These are phyloP conservation scores for Calycina marina DNA, from an alignment of 2,329 filamentous ascomycete genomes.

Conservation along the genomic window DNA sequence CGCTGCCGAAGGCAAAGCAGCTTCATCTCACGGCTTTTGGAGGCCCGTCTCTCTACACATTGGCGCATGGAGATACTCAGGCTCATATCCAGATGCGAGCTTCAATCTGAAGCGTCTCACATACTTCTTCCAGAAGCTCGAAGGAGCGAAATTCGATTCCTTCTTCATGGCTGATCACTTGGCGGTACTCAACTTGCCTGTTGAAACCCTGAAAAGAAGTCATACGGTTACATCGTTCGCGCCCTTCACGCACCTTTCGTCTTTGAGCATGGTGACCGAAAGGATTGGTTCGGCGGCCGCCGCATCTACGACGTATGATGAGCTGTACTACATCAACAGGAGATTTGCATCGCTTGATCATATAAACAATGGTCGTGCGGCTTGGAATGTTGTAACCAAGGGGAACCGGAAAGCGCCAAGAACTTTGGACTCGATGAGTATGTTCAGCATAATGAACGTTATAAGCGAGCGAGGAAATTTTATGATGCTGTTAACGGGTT, in stretches of 20 bases:
- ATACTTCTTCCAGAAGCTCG: conserved; percentile 40
- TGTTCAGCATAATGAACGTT: conserved; percentile 45
- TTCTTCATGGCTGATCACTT: conserved; percentile 54
- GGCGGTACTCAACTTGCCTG: conserved; percentile 39
- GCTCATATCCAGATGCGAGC: conserved; percentile 44
- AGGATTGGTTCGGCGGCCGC: conserved; percentile 53
- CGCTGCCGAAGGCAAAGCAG: conserved; percentile 12
- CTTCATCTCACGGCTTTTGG: conserved; percentile 43
- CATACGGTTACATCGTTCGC: conserved; percentile 53
- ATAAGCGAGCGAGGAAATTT: conserved; percentile 47
- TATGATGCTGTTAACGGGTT: conserved; percentile 50
- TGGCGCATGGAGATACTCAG: conserved; percentile 46
- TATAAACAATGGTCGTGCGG: conserved; percentile 47
- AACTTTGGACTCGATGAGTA: conserved; percentile 29
- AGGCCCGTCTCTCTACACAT: conserved; percentile 28
- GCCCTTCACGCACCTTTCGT: conserved; percentile 43
- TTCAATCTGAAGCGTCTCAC: conserved; percentile 47
- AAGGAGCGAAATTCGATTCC: conserved; percentile 45
- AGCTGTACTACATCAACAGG: conserved; percentile 51
- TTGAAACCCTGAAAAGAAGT: conserved; percentile 39
- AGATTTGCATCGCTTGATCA: conserved; percentile 51
- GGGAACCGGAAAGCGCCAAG: conserved; percentile 38
- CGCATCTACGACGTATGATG: conserved; percentile 50
- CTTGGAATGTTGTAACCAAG: conserved; percentile 42
- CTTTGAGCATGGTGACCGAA: conserved; percentile 51